Conservation (phyloP, 2,329 filamentous ascomycete species). For the Ceratocystis colombiana region DNA sequence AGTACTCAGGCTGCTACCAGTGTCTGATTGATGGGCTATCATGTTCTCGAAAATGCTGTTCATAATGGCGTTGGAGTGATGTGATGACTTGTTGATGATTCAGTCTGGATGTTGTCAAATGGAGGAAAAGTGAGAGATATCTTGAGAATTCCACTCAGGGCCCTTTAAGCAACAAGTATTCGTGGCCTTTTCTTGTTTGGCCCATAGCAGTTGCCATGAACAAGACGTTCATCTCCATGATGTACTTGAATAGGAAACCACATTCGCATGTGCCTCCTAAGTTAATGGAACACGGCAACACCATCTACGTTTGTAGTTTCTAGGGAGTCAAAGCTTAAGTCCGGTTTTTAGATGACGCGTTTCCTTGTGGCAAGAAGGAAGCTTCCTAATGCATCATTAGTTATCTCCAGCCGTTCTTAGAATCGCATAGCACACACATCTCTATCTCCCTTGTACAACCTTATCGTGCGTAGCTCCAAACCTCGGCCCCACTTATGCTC, state of each 20-base stretch:
- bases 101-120: background rate
- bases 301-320: background rate
- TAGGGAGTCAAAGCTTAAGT: background rate
- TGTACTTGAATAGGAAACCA: background rate
- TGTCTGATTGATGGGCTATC: constrained; percentile 12
- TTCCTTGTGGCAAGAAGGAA: background rate
- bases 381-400: background rate
- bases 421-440: background rate
- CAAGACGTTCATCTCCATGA: background rate
- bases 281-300: background rate
- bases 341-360: background rate
- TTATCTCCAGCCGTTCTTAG: too few species aligned
- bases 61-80: background rate
- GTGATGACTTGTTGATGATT: background rate
- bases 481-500: constrained; percentile 17
- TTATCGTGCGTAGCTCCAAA: background rate
- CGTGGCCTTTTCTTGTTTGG: background rate
- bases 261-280: background rate
- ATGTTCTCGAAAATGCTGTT: constrained; percentile 14
- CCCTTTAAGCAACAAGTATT: background rate
- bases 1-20: background rate
- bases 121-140: background rate
- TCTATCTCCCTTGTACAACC: constrained; percentile 4
- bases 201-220: background rate
- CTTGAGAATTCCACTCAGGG: background rate